A percentile compares a stretch with the other conserved stretches of the same genome.
phyloP scores from a whole-genome alignment of 2,329 filamentous ascomycete species.

The Aschersonia sp. region DNA sequence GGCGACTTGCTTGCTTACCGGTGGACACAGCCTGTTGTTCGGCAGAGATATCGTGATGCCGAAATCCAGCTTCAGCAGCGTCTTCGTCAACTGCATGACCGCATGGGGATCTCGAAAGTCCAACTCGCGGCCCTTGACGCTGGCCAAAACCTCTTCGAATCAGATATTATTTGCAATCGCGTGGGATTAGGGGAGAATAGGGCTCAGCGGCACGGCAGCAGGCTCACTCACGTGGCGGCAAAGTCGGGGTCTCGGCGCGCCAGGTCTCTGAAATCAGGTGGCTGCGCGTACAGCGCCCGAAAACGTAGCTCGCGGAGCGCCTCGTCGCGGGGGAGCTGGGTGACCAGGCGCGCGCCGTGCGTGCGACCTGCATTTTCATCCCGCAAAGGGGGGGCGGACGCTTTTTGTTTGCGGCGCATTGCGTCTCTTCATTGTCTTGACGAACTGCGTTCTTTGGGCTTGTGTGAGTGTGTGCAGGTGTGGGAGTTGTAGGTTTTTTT shows the following conservation, averaged over 20 bases:
- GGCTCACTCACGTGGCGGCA: conserved; percentile 20
- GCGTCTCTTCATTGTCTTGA: neutral
- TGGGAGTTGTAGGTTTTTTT: too few species aligned
- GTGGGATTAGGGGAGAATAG: too few species aligned
- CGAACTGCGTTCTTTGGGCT: neutral
- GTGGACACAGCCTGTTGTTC: conserved; percentile 69
- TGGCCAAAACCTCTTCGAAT: neutral
- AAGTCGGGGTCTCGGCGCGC: conserved; percentile 26
- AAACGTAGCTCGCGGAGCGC: conserved; percentile 14
- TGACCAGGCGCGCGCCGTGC: neutral
- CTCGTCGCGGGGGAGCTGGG: neutral
- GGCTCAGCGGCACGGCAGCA: neutral
- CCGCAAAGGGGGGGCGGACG: neutral
- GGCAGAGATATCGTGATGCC: conserved; percentile 56
- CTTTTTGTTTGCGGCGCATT: neutral
- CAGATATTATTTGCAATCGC: too few species aligned
- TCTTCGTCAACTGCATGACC: conserved; percentile 69
- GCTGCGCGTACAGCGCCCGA: conserved; percentile 22
- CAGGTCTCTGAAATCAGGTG: conserved; percentile 29
- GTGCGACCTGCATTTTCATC: neutral
- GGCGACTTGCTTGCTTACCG: conserved; percentile 33
- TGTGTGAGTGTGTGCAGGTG: too few species aligned
- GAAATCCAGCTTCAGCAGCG: conserved; percentile 65
- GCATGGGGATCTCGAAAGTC: conserved; percentile 70
- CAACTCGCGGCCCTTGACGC: conserved; percentile 33